These are phyloP conservation scores for Gelatoporia subvermispora DNA, from an alignment of 768 basidiomycete species.

Conservation along the genomic window DNA sequence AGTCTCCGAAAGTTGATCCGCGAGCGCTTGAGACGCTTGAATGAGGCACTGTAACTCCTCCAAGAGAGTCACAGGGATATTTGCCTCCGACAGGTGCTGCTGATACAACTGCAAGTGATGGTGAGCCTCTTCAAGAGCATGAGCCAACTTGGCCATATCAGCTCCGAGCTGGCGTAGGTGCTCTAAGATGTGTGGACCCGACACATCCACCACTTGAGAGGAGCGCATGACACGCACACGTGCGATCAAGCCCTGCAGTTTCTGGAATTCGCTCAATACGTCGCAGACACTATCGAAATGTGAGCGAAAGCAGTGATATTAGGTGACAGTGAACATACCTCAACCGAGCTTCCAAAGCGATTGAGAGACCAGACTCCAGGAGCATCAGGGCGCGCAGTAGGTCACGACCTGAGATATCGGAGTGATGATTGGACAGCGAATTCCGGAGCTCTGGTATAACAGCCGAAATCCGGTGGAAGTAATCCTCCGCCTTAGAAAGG, in stretches of 20 bases:
- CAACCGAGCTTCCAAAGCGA: conserved; percentile 58
- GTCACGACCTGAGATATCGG: conserved; percentile 83
- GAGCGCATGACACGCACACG: conserved; percentile 10
- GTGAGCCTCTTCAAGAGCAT: conserved; percentile 27
- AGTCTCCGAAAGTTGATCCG: conserved; percentile 23
- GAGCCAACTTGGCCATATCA: conserved; percentile 20
- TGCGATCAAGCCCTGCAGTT: conserved; percentile 2
- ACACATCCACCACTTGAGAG: conserved; percentile 17
- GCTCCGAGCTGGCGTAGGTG: conserved; percentile 20
- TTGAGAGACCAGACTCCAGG: conserved; percentile 72
- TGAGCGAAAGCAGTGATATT: conserved; percentile 22
- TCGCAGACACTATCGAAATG: conserved; percentile 5
- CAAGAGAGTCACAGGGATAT: conserved; percentile 21
- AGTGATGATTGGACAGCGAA: conserved; percentile 64
- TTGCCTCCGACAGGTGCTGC: conserved; percentile 25
- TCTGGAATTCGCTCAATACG: background rate
- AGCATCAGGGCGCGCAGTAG: conserved; percentile 73
- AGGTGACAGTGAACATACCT: conserved; percentile 43
- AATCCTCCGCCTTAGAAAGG: conserved; percentile 44
- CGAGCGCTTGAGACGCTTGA: conserved; percentile 3
- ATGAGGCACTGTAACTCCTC: conserved; percentile 15
- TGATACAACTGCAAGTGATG: conserved; percentile 15
- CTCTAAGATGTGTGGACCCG: conserved; percentile 16
- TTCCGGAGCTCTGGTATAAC: conserved; percentile 63
- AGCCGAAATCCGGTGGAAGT: conserved; percentile 60